phyloP scores from a whole-genome alignment of 495 filamentous ascomycete species.

The Tetracladium setigerum region DNA sequence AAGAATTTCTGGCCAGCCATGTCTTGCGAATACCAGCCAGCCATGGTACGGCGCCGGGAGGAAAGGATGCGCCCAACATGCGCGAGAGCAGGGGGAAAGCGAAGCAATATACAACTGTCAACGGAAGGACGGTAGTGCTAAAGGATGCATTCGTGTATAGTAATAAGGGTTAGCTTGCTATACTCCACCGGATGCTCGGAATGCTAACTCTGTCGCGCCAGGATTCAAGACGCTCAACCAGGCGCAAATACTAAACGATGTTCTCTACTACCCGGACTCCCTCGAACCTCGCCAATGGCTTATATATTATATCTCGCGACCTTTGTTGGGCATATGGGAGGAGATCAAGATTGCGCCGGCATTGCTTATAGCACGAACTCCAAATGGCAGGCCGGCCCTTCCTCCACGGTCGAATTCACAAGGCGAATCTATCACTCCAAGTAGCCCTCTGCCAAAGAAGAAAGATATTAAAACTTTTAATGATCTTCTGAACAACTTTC shows the following conservation, averaged over 20 bases:
- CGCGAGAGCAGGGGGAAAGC: constrained; percentile 90
- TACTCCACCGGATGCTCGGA: neutral
- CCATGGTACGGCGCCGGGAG: constrained; percentile 44
- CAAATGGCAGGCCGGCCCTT: constrained; percentile 16
- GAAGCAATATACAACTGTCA: constrained; percentile 84
- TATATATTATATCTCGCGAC: constrained; percentile 91
- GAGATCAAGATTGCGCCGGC: constrained; percentile 59
- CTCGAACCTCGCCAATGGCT: constrained; percentile 86
- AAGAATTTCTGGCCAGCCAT: constrained; percentile 97
- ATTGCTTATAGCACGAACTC: constrained; percentile 33
- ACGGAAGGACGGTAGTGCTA: constrained; percentile 87
- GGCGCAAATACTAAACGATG: constrained; percentile 79
- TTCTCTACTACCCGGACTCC: constrained; percentile 78
- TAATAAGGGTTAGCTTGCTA: constrained; percentile 68
- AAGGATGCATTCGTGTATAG: constrained; percentile 92
- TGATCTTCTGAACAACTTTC: constrained; percentile 85
- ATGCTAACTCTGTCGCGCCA: constrained; percentile 27
- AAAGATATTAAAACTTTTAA: constrained; percentile 88
- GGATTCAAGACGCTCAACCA: constrained; percentile 91
- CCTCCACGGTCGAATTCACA: constrained; percentile 14
- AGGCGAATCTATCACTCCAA: constrained; percentile 25
- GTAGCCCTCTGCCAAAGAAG: constrained; percentile 47
- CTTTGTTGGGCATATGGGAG: constrained; percentile 80
- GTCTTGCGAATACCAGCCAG: constrained; percentile 74
- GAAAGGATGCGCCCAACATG: constrained; percentile 66